Percentiles rank a stretch among this genome's conserved stretches.
Conservation (phyloP, 257 asterid species). For the Jacaranda copaia region DNA sequence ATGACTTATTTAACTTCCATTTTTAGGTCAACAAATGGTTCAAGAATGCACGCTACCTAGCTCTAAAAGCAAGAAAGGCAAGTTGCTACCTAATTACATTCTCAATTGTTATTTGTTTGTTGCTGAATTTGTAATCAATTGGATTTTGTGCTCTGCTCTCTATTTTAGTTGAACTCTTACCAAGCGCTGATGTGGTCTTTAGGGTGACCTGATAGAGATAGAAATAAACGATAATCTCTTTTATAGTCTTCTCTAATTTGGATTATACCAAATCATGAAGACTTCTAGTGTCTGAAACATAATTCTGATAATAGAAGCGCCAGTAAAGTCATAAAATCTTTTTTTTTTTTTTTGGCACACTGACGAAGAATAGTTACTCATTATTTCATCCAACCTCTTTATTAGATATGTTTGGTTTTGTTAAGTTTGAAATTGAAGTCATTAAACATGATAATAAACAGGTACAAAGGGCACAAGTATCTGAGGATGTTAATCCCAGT, state of each 20-base stretch:
- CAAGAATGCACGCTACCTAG: slow-evolving; percentile 95
- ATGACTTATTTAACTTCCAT: slow-evolving; percentile 30
- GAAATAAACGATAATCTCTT: slow-evolving; percentile 4
- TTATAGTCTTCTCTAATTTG: background rate
- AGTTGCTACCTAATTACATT: slow-evolving; percentile 35
- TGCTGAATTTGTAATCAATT: background rate
- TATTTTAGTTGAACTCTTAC: slow-evolving; percentile 19
- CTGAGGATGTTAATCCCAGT: slow-evolving; percentile 49
- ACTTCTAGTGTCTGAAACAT: background rate
- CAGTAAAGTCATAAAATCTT: slow-evolving; percentile 2
- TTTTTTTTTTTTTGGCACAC: background rate
- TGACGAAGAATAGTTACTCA: slow-evolving; percentile 22
- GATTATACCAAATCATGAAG: background rate
- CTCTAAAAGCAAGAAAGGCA: slow-evolving; percentile 95
- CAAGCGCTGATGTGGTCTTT: background rate
- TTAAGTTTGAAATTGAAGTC: slow-evolving; percentile 27
- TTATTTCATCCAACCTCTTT: slow-evolving; percentile 10
- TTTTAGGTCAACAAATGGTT: slow-evolving; percentile 98
- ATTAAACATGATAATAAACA: slow-evolving; percentile 41
- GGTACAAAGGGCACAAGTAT: slow-evolving; percentile 48
- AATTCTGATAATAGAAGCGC: slow-evolving; percentile 8
- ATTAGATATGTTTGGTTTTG: slow-evolving; percentile 16
- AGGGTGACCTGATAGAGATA: background rate
- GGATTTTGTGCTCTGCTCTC: slow-evolving; percentile 20
- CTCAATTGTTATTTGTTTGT: slow-evolving; percentile 7